Evolutionary conservation across 345 rosid genomes (phyloP).

Genomic region (Eucalyptus erythrocorys): DNA sequence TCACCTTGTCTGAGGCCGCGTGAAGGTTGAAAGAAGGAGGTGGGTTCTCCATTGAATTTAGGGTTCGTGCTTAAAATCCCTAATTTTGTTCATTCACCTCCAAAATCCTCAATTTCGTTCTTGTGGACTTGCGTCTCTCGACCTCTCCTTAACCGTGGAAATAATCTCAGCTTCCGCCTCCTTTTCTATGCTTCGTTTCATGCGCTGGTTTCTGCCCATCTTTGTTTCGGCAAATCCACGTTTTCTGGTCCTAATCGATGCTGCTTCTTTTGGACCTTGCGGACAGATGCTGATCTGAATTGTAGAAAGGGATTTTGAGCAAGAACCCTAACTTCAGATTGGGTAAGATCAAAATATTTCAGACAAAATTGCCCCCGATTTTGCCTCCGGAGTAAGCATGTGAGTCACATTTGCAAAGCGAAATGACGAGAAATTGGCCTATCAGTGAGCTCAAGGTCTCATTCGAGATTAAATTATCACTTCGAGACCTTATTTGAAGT

Average conservation of each 20-base stretch:
- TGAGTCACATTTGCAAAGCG: too few relatives aligned
- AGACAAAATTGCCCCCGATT: not conserved
- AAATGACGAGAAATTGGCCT: too few relatives aligned
- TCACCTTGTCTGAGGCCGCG: too few relatives aligned
- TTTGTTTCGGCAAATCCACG: not conserved
- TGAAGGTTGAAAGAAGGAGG: too few relatives aligned
- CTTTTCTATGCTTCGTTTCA: not conserved
- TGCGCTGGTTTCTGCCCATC: not conserved
- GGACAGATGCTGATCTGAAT: not conserved
- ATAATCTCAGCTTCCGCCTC: not conserved
- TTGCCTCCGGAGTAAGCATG: not conserved
- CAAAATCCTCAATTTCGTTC: not conserved
- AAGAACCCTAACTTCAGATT: not conserved
- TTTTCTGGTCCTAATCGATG: not conserved
- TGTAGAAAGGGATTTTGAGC: not conserved
- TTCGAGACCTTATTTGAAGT: fast-evolving
- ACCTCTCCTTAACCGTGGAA: not conserved
- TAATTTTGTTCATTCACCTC: not conserved
- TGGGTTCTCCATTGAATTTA: too few relatives aligned
- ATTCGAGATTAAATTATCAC: not conserved
- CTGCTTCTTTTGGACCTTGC: not conserved
- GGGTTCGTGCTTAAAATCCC: not conserved
- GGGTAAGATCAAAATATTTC: not conserved
- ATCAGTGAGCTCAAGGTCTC: too few relatives aligned
- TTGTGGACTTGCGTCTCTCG: not conserved